Evolutionary conservation across 805 yeast species (phyloP).

Genomic region (Nakazawaea ishiwadae): DNA sequence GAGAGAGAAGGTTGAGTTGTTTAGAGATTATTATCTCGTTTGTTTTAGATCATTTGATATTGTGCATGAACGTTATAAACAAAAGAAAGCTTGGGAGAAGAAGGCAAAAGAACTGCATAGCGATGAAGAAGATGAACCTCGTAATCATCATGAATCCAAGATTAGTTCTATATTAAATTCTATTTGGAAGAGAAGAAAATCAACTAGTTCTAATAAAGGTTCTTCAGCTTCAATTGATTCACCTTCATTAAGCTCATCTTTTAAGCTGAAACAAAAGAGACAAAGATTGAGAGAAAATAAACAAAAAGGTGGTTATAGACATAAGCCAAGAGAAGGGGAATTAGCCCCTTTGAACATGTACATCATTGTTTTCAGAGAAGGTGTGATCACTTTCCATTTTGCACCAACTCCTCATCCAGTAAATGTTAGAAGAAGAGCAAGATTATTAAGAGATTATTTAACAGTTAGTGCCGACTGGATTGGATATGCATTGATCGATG

Average conservation of each 20-base stretch:
- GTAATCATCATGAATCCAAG: neutral
- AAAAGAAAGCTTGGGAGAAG: constrained; percentile 43
- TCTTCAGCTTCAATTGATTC: neutral
- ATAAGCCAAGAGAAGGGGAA: constrained; percentile 39
- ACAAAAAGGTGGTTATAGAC: constrained; percentile 16
- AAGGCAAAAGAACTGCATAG: constrained; percentile 1
- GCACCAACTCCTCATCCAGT: constrained; percentile 95
- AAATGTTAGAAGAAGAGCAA: constrained; percentile 89
- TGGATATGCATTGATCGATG: constrained; percentile 93
- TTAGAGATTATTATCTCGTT: constrained; percentile 84
- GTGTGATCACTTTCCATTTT: constrained; percentile 90
- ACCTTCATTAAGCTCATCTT: constrained; percentile 11
- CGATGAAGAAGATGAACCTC: neutral
- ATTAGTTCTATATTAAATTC: constrained; percentile 1
- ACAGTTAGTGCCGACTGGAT: constrained; percentile 96
- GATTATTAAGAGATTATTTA: constrained; percentile 80
- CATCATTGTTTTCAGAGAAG: constrained; percentile 85
- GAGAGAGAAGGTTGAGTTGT: constrained; percentile 90
- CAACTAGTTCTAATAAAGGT: constrained; percentile 13
- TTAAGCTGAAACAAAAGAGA: constrained; percentile 13
- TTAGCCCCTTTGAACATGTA: constrained; percentile 89
- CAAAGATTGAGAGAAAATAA: constrained; percentile 16
- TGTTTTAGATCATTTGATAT: constrained; percentile 86
- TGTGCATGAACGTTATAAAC: constrained; percentile 63
- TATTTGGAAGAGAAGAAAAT: constrained; percentile 20